These are phyloP conservation scores for Lactarius pseudohatsudake DNA, from an alignment of 768 basidiomycete genomes.

Conservation along the genomic window DNA sequence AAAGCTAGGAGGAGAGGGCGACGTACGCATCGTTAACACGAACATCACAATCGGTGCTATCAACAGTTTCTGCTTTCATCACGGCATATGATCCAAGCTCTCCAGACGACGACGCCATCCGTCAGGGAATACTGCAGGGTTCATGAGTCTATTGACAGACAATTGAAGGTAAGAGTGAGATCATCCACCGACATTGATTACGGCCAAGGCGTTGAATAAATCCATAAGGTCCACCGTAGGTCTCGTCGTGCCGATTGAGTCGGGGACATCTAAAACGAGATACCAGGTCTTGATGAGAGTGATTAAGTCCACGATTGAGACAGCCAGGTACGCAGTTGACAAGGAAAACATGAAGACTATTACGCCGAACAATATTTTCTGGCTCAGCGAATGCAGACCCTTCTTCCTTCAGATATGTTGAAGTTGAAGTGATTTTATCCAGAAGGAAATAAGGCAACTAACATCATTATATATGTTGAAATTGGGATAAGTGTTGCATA, in stretches of 20 bases:
- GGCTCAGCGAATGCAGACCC: too few relatives aligned
- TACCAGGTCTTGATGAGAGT: neutral
- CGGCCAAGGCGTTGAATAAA: neutral
- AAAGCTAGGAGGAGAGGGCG: too few relatives aligned
- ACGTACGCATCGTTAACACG: neutral
- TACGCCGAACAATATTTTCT: neutral
- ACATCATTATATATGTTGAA: neutral
- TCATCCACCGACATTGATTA: neutral
- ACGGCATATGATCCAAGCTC: conserved; percentile 1
- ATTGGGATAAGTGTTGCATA: too few relatives aligned
- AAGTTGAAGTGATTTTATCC: too few relatives aligned
- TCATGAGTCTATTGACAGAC: too few relatives aligned
- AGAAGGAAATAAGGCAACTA: neutral
- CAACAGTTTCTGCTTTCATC: neutral
- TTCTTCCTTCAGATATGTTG: too few relatives aligned
- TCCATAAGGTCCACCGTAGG: too few relatives aligned
- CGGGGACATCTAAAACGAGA: neutral
- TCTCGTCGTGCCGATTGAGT: neutral
- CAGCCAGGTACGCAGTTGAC: neutral
- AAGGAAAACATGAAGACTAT: conserved; percentile 4
- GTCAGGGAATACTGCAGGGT: neutral
- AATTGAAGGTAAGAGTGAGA: too few relatives aligned
- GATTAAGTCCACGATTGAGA: neutral
- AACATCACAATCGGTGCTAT: neutral
- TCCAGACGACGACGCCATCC: conserved; percentile 9